Conservation (phyloP, 1,284 basidiomycete genomes). For the Tremellales sp. region DNA sequence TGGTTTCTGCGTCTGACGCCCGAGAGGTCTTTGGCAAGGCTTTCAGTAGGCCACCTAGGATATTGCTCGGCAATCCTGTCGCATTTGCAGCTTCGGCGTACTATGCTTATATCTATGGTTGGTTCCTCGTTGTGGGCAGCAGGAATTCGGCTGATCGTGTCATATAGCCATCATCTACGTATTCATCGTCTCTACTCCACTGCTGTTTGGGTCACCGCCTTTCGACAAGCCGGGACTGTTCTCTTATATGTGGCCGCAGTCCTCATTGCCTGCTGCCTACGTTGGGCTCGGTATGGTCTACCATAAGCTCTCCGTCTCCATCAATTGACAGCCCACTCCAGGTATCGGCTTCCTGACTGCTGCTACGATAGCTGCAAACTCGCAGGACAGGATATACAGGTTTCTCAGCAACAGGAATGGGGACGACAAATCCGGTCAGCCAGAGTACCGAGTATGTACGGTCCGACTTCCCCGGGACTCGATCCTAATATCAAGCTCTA, state of each 20-base stretch:
- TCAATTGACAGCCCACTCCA: constrained; percentile 6
- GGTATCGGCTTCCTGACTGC: constrained; percentile 48
- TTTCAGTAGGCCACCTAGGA: constrained; percentile 47
- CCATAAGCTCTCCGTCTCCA: not conserved
- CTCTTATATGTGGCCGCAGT: constrained; percentile 48
- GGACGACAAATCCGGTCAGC: constrained; percentile 32
- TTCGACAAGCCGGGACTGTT: constrained; percentile 38
- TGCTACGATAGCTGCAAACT: constrained; percentile 43
- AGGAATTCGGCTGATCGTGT: not conserved
- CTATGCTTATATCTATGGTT: constrained; percentile 52
- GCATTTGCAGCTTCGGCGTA: constrained; percentile 49
- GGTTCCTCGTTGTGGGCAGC: constrained; percentile 11
- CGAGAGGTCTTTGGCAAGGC: constrained; percentile 30
- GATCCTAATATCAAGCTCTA: constrained; percentile 4
- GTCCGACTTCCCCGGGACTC: not conserved
- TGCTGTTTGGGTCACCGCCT: constrained; percentile 48
- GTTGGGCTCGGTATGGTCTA: constrained; percentile 39
- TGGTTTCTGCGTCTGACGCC: constrained; percentile 35
- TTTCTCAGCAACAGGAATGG: constrained; percentile 32
- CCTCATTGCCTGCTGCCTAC: constrained; percentile 47
- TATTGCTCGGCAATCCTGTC: constrained; percentile 48
- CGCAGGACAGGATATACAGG: constrained; percentile 50
- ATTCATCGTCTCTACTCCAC: constrained; percentile 49
- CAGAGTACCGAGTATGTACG: constrained; percentile 45
- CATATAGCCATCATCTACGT: constrained; percentile 45